Percentiles rank a stretch among this genome's conserved stretches.
phyloP scores from a whole-genome alignment of 495 filamentous ascomycete species.

The Aspergillus sclerotiicarbonarius region DNA sequence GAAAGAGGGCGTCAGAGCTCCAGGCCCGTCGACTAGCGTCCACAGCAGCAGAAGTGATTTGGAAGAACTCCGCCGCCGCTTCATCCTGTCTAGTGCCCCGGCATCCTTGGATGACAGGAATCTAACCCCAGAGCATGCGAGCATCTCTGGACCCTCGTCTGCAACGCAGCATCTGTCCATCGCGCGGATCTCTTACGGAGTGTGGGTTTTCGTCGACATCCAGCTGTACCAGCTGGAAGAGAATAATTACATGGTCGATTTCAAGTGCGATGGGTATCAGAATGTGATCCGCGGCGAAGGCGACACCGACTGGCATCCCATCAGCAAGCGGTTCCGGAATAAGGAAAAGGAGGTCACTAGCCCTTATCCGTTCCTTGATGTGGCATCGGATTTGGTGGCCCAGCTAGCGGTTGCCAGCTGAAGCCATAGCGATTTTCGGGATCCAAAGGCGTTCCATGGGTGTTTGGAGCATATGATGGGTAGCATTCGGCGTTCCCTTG shows the following conservation, averaged over 20 bases:
- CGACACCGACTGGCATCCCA: conserved; percentile 45
- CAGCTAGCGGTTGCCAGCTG: conserved; percentile 50
- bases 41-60: conserved; percentile 59
- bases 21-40: conserved; percentile 50
- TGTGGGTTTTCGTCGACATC: conserved; percentile 85
- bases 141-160: conserved; percentile 40
- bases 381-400: conserved; percentile 53
- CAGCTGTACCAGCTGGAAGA: conserved; percentile 95
- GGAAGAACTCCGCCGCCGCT: conserved; percentile 46
- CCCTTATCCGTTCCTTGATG: conserved; percentile 56
- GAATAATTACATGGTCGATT: conserved; percentile 93
- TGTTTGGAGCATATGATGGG: conserved; percentile 7
- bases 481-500: conserved; percentile 2
- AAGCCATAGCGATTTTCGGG: background rate
- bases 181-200: conserved; percentile 40
- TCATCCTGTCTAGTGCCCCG: conserved; percentile 45
- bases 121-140: conserved; percentile 26
- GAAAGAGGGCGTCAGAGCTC: conserved; percentile 65
- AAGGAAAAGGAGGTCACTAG: conserved; percentile 57
- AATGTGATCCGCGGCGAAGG: conserved; percentile 57
- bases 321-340: conserved; percentile 48
- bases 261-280: conserved; percentile 98
- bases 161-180: conserved; percentile 37
- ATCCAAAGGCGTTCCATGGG: conserved; percentile 7
- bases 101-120: conserved; percentile 36